Base-by-base conservation (phyloP, 2,329 filamentous ascomycete species). In the Magnaporthiopsis rhizophila region DNA sequence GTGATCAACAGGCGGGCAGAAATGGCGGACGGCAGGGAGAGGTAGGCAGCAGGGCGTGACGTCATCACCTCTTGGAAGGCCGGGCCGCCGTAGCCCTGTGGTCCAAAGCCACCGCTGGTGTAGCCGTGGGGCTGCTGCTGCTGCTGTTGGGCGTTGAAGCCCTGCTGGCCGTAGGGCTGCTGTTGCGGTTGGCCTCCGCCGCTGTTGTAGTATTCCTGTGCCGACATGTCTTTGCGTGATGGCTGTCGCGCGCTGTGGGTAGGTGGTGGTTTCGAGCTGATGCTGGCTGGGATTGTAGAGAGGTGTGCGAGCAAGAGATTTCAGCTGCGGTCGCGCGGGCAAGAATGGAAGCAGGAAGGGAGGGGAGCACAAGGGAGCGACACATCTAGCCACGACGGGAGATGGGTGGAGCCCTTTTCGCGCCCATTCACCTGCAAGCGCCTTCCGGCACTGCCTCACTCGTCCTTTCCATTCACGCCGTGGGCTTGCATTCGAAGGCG, bases 191-290 rank as follows among this genome's bases (percentile, higher is more conserved):
- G 59, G n/a, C 36, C 30, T 36, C 32, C 30, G 30, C 59, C 59
- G 59, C 36, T 50, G 32, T 61, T 61, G 59, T 61, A 61, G 45
- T 61, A 61, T 36, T 38, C 32, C 45, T 61, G 59, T 6, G 59
- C 59, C 11, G 59, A 61, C 59, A 61, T 61, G 38, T 9, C 30
- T 2, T 34, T 53, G 38, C n/a, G n/a, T 9, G 59, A 15, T 24
- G 21, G 18, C 45, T 53, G 45, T 38, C 36, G 36, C 36, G 36
- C 15, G 36, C 36, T 4, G 36, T 18, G 36, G 36, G 36, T 15
- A 38, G 36, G 5, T 15, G 36, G 36, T 38, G 36, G 36, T 15
- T 5, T 38, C 36, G 45, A 53, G 18, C 9, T n/a, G 18, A 9
- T 3, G 45, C 21, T 53, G 18, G 45, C 12, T n/a, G 45, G 45